Evolutionary conservation across 75 land plant genomes (phyloP).

Genomic region (Picea glauca): DNA sequence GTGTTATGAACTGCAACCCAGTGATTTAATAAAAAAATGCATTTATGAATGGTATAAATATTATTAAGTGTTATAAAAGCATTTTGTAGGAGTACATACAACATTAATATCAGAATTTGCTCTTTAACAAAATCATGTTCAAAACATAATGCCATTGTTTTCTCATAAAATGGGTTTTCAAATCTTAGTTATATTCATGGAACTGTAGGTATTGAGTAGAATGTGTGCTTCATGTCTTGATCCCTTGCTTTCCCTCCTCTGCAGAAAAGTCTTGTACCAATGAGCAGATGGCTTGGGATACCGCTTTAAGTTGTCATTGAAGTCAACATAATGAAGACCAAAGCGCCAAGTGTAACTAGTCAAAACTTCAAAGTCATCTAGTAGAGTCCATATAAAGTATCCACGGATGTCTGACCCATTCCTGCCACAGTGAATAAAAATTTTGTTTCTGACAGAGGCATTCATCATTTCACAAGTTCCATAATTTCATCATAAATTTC

Average conservation of each 20-base stretch:
- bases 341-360: constrained; percentile 16
- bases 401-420: constrained; percentile 25
- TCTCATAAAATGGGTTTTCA: too few relatives aligned
- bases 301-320: constrained; percentile 19
- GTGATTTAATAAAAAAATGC: too few relatives aligned
- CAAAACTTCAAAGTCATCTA: constrained; percentile 21
- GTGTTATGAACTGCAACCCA: too few relatives aligned
- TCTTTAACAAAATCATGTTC: too few relatives aligned
- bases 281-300: constrained; percentile 32
- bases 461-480: background rate
- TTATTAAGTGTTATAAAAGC: too few relatives aligned
- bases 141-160: too few relatives aligned
- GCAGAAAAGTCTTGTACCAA: constrained; percentile 25
- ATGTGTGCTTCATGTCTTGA: background rate
- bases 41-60: too few relatives aligned
- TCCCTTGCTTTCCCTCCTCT: background rate
- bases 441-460: background rate
- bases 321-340: constrained; percentile 35
- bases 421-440: background rate
- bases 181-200: background rate
- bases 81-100: too few relatives aligned
- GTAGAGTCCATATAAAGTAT: constrained; percentile 22
- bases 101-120: too few relatives aligned
- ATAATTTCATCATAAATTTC: background rate
- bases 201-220: background rate